Percentiles rank a stretch among this genome's conserved stretches.
These are phyloP conservation scores for Rostrohypoxylon terebratum DNA, from an alignment of 495 filamentous ascomycete species.

Conservation along the genomic window DNA sequence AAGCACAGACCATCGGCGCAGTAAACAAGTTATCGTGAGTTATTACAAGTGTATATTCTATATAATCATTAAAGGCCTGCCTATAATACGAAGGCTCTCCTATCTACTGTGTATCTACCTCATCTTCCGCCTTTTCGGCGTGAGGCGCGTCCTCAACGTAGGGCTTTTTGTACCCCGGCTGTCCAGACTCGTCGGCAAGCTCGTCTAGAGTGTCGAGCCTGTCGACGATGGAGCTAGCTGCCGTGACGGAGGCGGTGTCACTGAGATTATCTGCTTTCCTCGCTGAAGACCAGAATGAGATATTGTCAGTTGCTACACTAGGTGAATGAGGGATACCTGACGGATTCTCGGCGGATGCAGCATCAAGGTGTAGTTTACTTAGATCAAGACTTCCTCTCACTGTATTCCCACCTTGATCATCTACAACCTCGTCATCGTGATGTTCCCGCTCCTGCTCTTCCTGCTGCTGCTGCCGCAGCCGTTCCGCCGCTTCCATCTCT, in stretches of 20 bases:
- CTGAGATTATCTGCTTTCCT: constrained; percentile 35
- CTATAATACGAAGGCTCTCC: constrained; percentile 11
- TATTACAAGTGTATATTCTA: constrained; percentile 2
- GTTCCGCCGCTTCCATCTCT: neutral
- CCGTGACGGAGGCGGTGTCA: constrained; percentile 45
- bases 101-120: constrained; percentile 5
- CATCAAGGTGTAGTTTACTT: constrained; percentile 34
- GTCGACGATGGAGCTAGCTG: constrained; percentile 40
- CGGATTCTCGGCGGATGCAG: constrained; percentile 1
- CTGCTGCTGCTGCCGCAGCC: constrained; percentile 26
- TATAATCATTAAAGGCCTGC: constrained; percentile 10
- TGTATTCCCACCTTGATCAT: constrained; percentile 10
- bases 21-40: neutral
- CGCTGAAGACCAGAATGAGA: constrained; percentile 46
- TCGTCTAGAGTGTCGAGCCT: constrained; percentile 36
- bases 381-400: constrained; percentile 19
- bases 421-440: neutral
- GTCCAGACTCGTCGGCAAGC: neutral
- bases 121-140: neutral
- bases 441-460: constrained; percentile 1
- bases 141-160: constrained; percentile 43
- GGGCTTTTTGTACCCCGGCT: constrained; percentile 34
- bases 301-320: constrained; percentile 44
- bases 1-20: neutral
- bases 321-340: constrained; percentile 33